A percentile compares a stretch with the other conserved stretches of the same genome.
Conservation (phyloP, 768 basidiomycete genomes). For the Lactarius sanguifluus region DNA sequence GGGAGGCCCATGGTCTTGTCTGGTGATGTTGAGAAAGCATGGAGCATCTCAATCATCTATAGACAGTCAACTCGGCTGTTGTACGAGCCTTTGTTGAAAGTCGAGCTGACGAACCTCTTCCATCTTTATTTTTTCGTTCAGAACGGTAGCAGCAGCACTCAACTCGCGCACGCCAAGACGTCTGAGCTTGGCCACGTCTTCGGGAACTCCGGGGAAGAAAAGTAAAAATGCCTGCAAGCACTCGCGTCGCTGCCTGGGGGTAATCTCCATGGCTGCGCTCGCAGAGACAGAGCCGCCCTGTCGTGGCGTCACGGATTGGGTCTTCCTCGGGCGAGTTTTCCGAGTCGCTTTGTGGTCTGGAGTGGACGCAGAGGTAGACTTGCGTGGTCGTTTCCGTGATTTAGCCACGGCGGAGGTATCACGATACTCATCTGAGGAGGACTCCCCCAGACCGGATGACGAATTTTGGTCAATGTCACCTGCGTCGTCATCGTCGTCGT, state of each 20-base stretch:
- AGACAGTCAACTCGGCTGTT: neutral
- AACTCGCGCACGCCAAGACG: slow-evolving; percentile 69
- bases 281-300: slow-evolving; percentile 3
- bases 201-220: slow-evolving; percentile 63
- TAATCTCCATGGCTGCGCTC: slow-evolving; percentile 36
- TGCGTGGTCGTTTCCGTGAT: slow-evolving; percentile 23
- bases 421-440: slow-evolving; percentile 26
- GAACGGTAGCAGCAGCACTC: slow-evolving; percentile 53
- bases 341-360: neutral
- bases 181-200: slow-evolving; percentile 49
- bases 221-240: slow-evolving; percentile 63
- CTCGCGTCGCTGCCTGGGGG: slow-evolving; percentile 50
- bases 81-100: neutral
- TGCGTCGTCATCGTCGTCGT: slow-evolving; percentile 31
- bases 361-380: slow-evolving; percentile 1
- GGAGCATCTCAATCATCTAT: slow-evolving; percentile 79
- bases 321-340: slow-evolving; percentile 18
- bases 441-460: slow-evolving; percentile 30
- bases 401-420: neutral
- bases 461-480: slow-evolving; percentile 36
- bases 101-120: slow-evolving; percentile 55
- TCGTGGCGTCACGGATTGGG: slow-evolving; percentile 1
- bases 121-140: slow-evolving; percentile 69
- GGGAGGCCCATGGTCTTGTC: slow-evolving; percentile 66
- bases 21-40: slow-evolving; percentile 65